Percentiles rank a stretch among this genome's conserved stretches.
phyloP scores from a whole-genome alignment of 2,329 filamentous ascomycete species.

The Onygenales sp. region DNA sequence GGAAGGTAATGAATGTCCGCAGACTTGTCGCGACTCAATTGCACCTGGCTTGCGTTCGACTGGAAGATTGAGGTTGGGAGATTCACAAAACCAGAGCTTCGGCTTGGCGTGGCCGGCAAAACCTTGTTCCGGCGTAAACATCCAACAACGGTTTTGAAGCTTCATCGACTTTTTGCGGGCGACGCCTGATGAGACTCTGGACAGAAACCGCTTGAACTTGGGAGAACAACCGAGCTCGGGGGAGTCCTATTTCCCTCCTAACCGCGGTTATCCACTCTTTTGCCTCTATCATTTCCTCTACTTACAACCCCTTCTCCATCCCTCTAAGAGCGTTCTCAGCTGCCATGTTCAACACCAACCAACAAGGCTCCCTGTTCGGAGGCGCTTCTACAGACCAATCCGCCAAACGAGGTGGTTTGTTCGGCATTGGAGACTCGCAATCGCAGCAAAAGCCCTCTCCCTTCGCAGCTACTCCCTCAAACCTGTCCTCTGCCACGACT shows the following conservation, averaged over 20 bases:
- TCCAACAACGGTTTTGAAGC: conserved; percentile 1
- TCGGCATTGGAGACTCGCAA: conserved; percentile 4
- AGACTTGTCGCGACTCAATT: no score
- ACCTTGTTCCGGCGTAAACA: conserved; percentile 5
- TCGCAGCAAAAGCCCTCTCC: conserved; percentile 4
- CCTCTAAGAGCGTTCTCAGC: not conserved
- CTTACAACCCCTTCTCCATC: not conserved
- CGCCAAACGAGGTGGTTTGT: conserved; percentile 7
- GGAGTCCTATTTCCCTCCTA: no score
- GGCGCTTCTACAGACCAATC: conserved; percentile 4
- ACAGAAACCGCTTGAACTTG: no score
- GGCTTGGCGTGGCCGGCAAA: not conserved
- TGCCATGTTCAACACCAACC: conserved; percentile 1
- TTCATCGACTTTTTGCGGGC: not conserved
- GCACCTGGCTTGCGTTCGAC: no score
- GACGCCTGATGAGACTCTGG: no score
- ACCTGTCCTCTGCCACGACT: not conserved
- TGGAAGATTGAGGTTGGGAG: no score
- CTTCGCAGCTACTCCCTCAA: not conserved
- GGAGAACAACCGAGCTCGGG: no score
- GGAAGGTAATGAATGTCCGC: not conserved
- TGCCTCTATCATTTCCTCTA: not conserved
- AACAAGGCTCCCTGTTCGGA: conserved; percentile 2
- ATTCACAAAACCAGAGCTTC: no score
- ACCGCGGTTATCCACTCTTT: no score